Percentiles rank a stretch among this genome's conserved stretches.
phyloP scores from a whole-genome alignment of 352 stramenopile genomes.

The Paralagenidium karlingii region DNA sequence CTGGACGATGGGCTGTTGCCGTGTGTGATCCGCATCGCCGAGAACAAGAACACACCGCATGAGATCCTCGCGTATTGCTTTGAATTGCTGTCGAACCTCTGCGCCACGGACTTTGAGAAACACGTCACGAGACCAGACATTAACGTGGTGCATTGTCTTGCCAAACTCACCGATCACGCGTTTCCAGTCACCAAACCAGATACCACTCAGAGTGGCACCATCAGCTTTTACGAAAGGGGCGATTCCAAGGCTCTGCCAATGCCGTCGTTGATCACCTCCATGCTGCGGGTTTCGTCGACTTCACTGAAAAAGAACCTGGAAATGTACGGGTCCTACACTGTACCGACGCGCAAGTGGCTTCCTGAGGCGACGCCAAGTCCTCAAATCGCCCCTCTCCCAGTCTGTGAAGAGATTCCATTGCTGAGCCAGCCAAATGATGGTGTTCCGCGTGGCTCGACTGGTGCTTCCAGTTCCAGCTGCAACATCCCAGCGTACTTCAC shows the following conservation, averaged over 20 bases:
- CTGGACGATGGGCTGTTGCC: conserved; percentile 39
- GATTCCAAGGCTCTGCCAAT: conserved; percentile 13
- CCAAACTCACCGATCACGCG: conserved; percentile 51
- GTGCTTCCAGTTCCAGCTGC: too few species aligned
- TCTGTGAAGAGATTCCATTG: conserved; percentile 46
- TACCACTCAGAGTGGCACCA: conserved; percentile 1
- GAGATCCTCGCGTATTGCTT: conserved; percentile 46
- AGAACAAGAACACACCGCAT: conserved; percentile 7
- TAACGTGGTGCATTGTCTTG: conserved; percentile 61
- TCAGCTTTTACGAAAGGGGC: conserved; percentile 24
- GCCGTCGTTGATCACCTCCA: conserved; percentile 34
- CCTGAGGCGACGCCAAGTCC: conserved; percentile 22
- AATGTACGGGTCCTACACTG: conserved; percentile 43
- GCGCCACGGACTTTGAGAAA: conserved; percentile 39
- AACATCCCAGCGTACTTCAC: too few species aligned
- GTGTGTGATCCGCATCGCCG: conserved; percentile 32
- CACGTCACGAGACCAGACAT: conserved; percentile 23
- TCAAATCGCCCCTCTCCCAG: conserved; percentile 24
- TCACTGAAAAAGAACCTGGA: conserved; percentile 55
- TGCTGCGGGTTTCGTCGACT: conserved; percentile 36
- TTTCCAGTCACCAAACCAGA: too few species aligned
- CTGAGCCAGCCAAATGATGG: too few species aligned
- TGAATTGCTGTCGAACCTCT: conserved; percentile 61
- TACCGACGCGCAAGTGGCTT: conserved; percentile 46
- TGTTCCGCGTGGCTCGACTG: too few species aligned